Conservation (phyloP, 108 stramenopile genomes). For the Cyclotella sp. region DNA sequence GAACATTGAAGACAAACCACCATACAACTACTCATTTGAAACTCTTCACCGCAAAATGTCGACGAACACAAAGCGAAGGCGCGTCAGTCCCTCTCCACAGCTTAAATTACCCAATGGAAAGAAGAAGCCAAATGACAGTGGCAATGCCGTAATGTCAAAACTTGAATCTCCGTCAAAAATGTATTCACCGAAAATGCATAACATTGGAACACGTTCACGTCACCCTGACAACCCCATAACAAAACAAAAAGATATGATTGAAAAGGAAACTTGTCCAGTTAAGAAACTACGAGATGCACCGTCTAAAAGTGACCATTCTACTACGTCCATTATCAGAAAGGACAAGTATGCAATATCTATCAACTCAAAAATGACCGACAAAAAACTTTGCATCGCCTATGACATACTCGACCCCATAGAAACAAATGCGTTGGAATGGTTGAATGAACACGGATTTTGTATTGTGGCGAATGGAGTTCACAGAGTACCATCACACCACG, state of each 20-base stretch:
- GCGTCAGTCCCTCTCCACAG: neutral
- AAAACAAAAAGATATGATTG: too few relatives aligned
- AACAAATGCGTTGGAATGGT: constrained; percentile 7
- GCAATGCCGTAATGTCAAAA: too few relatives aligned
- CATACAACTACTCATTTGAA: too few relatives aligned
- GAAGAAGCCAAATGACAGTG: neutral
- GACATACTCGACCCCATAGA: constrained; percentile 25
- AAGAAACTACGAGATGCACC: neutral
- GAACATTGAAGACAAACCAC: neutral
- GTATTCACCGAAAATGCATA: too few relatives aligned
- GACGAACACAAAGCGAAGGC: neutral
- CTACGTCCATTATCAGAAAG: neutral
- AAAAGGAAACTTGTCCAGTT: too few relatives aligned
- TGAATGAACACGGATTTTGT: constrained; percentile 14
- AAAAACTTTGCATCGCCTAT: constrained; percentile 16
- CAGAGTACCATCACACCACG: neutral
- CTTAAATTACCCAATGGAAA: neutral
- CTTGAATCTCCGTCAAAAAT: too few relatives aligned
- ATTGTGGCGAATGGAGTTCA: constrained; percentile 16
- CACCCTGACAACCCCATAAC: too few relatives aligned
- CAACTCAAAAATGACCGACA: too few relatives aligned
- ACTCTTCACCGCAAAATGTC: neutral
- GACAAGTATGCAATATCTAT: too few relatives aligned
- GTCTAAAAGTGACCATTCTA: neutral
- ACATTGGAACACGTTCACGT: too few relatives aligned